These are phyloP conservation scores for Fomitiporia mediterranea DNA, from an alignment of 1,284 basidiomycete genomes.

Conservation along the genomic window DNA sequence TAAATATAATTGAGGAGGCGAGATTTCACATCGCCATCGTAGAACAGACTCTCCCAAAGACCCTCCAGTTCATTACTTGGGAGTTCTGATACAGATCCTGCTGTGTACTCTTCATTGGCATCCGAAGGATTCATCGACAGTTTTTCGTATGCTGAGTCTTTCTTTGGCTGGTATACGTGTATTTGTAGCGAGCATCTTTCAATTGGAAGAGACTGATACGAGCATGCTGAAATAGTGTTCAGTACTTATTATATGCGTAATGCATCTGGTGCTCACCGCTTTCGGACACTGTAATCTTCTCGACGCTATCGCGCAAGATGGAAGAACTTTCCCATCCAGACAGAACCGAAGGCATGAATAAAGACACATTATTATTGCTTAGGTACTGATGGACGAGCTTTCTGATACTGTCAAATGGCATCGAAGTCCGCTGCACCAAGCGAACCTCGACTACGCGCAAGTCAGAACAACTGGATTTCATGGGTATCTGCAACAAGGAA, in stretches of 20 bases:
- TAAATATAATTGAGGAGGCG: conserved; percentile 91
- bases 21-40: conserved; percentile 84
- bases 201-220: conserved; percentile 40
- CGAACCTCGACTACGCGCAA: conserved; percentile 74
- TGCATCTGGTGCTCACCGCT: conserved; percentile 28
- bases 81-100: conserved; percentile 82
- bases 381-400: conserved; percentile 60
- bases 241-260: neutral
- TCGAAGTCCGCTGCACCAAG: conserved; percentile 56
- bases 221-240: conserved; percentile 23
- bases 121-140: conserved; percentile 31
- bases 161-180: conserved; percentile 82
- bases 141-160: conserved; percentile 67
- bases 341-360: conserved; percentile 62
- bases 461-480: conserved; percentile 10
- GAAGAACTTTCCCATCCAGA: conserved; percentile 71
- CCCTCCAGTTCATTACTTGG: conserved; percentile 84
- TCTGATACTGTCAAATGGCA: conserved; percentile 69
- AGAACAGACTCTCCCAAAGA: conserved; percentile 88
- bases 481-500: neutral
- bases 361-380: conserved; percentile 50
- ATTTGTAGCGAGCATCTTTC: conserved; percentile 65
- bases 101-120: conserved; percentile 61
- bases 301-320: conserved; percentile 70
- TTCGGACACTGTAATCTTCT: conserved; percentile 74